phyloP scores from a whole-genome alignment of 495 filamentous ascomycete genomes.

The Thermochaetoides thermophila region DNA sequence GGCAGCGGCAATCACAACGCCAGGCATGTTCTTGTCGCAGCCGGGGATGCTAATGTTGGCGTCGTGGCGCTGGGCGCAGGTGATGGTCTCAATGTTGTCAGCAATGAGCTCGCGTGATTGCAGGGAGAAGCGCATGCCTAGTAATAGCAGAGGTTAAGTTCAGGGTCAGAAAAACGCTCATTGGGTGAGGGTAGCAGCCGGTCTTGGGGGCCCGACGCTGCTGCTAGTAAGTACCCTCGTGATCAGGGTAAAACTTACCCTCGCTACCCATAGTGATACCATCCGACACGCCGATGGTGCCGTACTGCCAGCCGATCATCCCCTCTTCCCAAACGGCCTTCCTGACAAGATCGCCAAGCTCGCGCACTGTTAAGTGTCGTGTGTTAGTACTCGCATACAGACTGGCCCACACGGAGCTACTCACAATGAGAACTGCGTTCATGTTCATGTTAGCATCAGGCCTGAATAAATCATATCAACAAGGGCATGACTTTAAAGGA shows the following conservation, averaged over 20 bases:
- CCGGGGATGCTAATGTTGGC: slow-evolving; percentile 91
- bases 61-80: slow-evolving; percentile 77
- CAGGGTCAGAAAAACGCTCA: too few species aligned
- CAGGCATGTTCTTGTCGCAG: slow-evolving; percentile 99
- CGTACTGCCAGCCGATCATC: slow-evolving; percentile 88
- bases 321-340: slow-evolving; percentile 62
- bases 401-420: slow-evolving; percentile 6
- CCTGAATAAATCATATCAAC: not conserved
- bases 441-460: slow-evolving; percentile 4
- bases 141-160: not conserved
- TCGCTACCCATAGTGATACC: slow-evolving; percentile 95
- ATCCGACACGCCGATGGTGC: slow-evolving; percentile 86
- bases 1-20: slow-evolving; percentile 51
- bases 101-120: slow-evolving; percentile 92
- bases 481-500: not conserved
- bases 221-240: too few species aligned
- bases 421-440: slow-evolving; percentile 34
- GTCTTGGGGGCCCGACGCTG: too few species aligned
- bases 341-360: slow-evolving; percentile 84
- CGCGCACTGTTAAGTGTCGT: slow-evolving; percentile 54
- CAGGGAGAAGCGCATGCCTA: slow-evolving; percentile 94
- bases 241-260: slow-evolving; percentile 44
- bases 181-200: too few species aligned
- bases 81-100: slow-evolving; percentile 86
- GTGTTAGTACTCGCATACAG: not conserved